phyloP scores from a whole-genome alignment of 2,329 filamentous ascomycete genomes.

The Aureobasidium sp. region DNA sequence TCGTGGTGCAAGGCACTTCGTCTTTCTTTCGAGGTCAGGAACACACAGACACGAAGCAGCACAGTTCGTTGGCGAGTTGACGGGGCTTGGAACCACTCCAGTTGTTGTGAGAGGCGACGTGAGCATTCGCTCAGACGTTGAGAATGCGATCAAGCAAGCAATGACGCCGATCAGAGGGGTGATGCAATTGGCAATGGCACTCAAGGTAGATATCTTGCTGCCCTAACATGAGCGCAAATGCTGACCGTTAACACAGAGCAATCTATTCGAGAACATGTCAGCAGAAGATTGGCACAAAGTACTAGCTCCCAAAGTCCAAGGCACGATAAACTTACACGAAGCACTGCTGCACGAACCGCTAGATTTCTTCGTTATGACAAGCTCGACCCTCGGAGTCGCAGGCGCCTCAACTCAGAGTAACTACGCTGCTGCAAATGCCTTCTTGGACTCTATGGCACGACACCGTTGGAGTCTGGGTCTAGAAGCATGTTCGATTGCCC shows the following conservation, averaged over 20 bases:
- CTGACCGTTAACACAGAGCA: neutral
- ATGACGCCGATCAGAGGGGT: neutral
- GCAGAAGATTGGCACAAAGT: conserved; percentile 15
- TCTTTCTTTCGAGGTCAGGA: neutral
- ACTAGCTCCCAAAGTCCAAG: conserved; percentile 22
- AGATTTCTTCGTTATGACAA: conserved; percentile 24
- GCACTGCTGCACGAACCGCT: neutral
- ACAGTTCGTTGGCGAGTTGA: neutral
- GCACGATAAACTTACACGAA: conserved; percentile 22
- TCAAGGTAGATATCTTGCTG: neutral
- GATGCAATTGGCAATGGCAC: neutral
- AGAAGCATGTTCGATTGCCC: neutral
- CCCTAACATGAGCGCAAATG: neutral
- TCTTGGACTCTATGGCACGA: neutral
- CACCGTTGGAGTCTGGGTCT: neutral
- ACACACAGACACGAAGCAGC: neutral
- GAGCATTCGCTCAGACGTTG: neutral
- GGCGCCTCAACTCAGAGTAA: conserved; percentile 13
- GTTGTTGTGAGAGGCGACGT: neutral
- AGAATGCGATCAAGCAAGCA: neutral
- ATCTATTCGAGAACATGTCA: conserved; percentile 16
- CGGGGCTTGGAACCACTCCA: no score
- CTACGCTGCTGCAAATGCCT: conserved; percentile 13
- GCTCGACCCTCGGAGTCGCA: conserved; percentile 5
- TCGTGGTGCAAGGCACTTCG: neutral